phyloP scores from a whole-genome alignment of 768 basidiomycete genomes.

The Suillus decipiens region DNA sequence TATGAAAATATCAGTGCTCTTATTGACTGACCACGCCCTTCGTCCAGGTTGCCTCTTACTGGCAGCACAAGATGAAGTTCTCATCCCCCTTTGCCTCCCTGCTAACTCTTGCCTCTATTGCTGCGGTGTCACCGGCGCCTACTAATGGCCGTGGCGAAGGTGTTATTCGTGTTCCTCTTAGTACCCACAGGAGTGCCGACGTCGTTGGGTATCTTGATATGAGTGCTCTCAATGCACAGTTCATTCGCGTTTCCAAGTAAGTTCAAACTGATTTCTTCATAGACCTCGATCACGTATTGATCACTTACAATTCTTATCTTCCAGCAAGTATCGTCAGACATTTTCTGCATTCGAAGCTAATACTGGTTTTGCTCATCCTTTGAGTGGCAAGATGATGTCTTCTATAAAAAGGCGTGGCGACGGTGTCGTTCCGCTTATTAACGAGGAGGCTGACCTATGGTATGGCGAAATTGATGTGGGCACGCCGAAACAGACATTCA shows the following conservation, averaged over 20 bases:
- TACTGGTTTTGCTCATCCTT: constrained; percentile 50
- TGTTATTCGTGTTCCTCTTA: constrained; percentile 1
- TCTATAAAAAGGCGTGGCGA: neutral
- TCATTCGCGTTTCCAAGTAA: neutral
- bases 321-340: constrained; percentile 1
- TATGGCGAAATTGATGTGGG: constrained; percentile 35
- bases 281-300: neutral
- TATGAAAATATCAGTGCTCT: neutral
- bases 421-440: constrained; percentile 29
- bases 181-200: neutral
- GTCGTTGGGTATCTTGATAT: neutral
- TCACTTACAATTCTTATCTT: neutral
- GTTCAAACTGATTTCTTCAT: neutral
- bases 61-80: neutral
- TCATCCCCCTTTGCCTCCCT: neutral
- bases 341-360: constrained; percentile 49
- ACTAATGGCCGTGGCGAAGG: neutral
- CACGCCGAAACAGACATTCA: constrained; percentile 42
- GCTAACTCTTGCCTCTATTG: neutral
- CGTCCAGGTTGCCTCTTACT: neutral
- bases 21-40: neutral
- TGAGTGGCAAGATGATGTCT: constrained; percentile 1
- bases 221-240: neutral
- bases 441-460: constrained; percentile 29
- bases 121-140: neutral